A percentile compares a stretch with the other conserved stretches of the same genome.
These are phyloP conservation scores for Nephelium lappaceum DNA, from an alignment of 345 rosid species.

Conservation along the genomic window DNA sequence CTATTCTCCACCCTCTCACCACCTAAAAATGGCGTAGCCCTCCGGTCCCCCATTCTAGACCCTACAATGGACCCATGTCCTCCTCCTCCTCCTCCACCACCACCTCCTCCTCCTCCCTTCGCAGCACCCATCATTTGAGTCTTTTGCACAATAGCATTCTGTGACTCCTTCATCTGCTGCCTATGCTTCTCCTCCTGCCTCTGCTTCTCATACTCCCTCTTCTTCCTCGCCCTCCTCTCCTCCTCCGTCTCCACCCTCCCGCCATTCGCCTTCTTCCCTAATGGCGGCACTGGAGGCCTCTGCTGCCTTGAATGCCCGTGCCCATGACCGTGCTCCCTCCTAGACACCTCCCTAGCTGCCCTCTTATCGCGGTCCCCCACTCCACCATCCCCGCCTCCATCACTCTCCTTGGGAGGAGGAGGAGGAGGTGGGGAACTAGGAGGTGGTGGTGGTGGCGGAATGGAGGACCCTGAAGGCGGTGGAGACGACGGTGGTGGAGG, in stretches of 20 bases:
- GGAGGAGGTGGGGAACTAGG: constrained; percentile 89
- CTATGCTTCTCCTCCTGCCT: constrained; percentile 72
- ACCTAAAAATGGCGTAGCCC: constrained; percentile 65
- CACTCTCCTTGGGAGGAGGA: constrained; percentile 61
- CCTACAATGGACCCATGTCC: constrained; percentile 76
- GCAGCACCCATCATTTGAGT: constrained; percentile 54
- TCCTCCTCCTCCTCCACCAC: constrained; percentile 57
- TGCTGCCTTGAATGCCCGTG: constrained; percentile 49
- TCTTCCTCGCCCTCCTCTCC: constrained; percentile 89
- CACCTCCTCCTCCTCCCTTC: constrained; percentile 52
- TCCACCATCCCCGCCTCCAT: constrained; percentile 25
- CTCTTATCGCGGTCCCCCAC: constrained; percentile 45
- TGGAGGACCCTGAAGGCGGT: constrained; percentile 50
- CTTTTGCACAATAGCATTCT: constrained; percentile 54
- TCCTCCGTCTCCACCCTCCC: constrained; percentile 87
- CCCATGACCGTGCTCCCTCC: constrained; percentile 63
- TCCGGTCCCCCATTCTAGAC: constrained; percentile 79
- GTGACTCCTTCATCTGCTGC: constrained; percentile 66
- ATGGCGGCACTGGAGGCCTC: constrained; percentile 44
- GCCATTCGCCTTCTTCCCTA: constrained; percentile 52
- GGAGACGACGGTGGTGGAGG: constrained; percentile 67
- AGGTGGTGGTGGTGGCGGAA: constrained; percentile 87
- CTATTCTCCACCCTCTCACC: constrained; percentile 88
- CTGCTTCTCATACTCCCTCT: constrained; percentile 86
- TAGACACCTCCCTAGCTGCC: constrained; percentile 33